phyloP scores from a whole-genome alignment of 108 stramenopile species.

The Bacterosira constricta region DNA sequence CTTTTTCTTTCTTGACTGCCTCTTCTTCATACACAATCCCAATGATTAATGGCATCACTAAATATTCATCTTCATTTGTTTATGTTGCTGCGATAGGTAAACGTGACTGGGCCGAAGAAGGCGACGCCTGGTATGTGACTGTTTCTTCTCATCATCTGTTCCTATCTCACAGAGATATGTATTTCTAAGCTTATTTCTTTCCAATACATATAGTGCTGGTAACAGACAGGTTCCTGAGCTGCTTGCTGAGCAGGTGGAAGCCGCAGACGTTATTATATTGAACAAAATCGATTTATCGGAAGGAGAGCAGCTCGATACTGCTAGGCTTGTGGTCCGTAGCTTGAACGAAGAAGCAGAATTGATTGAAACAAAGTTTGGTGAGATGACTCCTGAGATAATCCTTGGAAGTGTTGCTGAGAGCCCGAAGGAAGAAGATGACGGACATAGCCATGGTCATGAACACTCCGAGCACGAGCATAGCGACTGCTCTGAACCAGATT shows the following conservation, averaged over 20 bases:
- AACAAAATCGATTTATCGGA: slow-evolving; percentile 89
- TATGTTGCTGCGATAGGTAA: too few species aligned
- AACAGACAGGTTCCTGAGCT: slow-evolving; percentile 76
- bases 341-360: slow-evolving; percentile 83
- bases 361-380: slow-evolving; percentile 55
- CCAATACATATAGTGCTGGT: slow-evolving; percentile 44
- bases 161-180: neutral
- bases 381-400: slow-evolving; percentile 57
- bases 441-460: slow-evolving; percentile 12
- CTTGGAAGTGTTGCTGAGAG: slow-evolving; percentile 10
- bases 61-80: slow-evolving; percentile 49
- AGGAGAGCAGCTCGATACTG: slow-evolving; percentile 53
- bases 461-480: slow-evolving; percentile 22
- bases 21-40: too few species aligned
- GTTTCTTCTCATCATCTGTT: too few species aligned
- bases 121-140: slow-evolving; percentile 55
- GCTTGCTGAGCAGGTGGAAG: slow-evolving; percentile 90
- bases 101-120: slow-evolving; percentile 55
- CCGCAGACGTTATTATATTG: slow-evolving; percentile 86
- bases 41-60: slow-evolving; percentile 31
- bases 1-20: too few species aligned
- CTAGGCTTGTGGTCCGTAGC: slow-evolving; percentile 51
- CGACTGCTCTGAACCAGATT: slow-evolving; percentile 18
- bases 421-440: neutral
- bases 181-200: neutral